Evolutionary conservation across 75 land plant genomes (phyloP), one percentile per base, ranked within the genome.

Genomic region (Cunninghamia lanceolata): DNA sequence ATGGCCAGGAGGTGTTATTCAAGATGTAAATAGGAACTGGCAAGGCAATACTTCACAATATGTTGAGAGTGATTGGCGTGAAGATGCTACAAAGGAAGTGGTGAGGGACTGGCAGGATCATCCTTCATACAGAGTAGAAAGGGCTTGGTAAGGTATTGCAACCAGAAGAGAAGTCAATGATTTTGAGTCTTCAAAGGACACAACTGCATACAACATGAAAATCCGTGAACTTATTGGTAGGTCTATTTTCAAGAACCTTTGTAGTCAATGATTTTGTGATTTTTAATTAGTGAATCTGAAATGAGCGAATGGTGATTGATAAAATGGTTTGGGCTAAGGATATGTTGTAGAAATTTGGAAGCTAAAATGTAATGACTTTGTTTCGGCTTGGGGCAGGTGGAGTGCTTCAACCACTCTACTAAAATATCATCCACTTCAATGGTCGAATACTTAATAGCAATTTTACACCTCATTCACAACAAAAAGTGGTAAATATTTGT

Each of bases 341-440:
- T 46, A 83, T 46, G 16, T 83, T 11, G 17, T 19, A 53, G 2
- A 32, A n/a, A 83, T 83, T 83, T 39, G 19, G 32, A 46, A 46
- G 19, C 63, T 2, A 47, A 83, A 21, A 30, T 32, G 39, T 45
- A 47, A 53, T 17, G 46, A 46, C 16, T 14, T 83, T 13, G 34
- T 83, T 8, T 35, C n/a, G 32, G 38, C 71, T 59, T 9, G 42
- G 71, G 90, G 86, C 89, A 97, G 99, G 94, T 87, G 99, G 83
- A 97, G 99, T 88, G 99, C 96, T 66, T 94, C 98, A 52, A 97
- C 92, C n/a, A 83, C n/a, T n/a, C n/a, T n/a, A n/a, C n/a, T n/a
- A n/a, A n/a, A n/a, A n/a, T n/a, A n/a, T n/a, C n/a, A n/a, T n/a
- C n/a, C n/a, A n/a, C n/a, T n/a, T n/a, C n/a, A n/a, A n/a, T n/a